Base-by-base conservation (phyloP, 2,329 filamentous ascomycete species). In the Penicillium sp. region DNA sequence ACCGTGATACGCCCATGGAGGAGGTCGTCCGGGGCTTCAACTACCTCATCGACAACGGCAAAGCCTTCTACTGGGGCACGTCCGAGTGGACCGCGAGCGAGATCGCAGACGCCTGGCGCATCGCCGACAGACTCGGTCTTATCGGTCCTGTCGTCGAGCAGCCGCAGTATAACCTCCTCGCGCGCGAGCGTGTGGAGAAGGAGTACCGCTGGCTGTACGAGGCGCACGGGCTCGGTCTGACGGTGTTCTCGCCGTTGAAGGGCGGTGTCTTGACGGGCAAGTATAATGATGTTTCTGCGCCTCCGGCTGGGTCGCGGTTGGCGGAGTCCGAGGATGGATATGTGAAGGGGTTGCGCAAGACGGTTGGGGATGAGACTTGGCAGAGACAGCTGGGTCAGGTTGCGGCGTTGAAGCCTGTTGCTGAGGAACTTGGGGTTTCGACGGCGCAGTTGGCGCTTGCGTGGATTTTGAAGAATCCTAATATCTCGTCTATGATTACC, bases 11-110 rank as follows among this genome's bases (percentile, higher is more conserved):
- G 0, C 87, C 87, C 2, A 89, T 89, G 75, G 85, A 88, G 71
- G 87, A 90, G 76, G 85, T 82, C 2, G 86, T 90, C 38, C 83
- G 86, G 52, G 85, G 83, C 52, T 89, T 90, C 77, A 89, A 89
- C 77, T 80, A 88, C 71, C 74, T 90, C 52, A 88, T 90, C 70
- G 78, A 85, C 71, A 80, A 79, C 0, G 87, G 87, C 62, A 86
- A 88, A 75, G 84, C 85, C 2, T 83, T 90, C 61, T 88, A 89
- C 77, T 88, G 86, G 86, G 86, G 86, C 41, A 89, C 86, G 0
- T 87, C 84, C 0, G 84, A 88, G 71, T 89, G 86, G 86, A 81
- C 79, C 59, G 84, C 86, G 43, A 81, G 83, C 57, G 85, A 88
- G 75, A 88, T 89, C 67, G 81, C 82, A 6, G 79, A 84, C 57